Conservation (phyloP, 495 filamentous ascomycete species). For the Aspergillus diversus region DNA sequence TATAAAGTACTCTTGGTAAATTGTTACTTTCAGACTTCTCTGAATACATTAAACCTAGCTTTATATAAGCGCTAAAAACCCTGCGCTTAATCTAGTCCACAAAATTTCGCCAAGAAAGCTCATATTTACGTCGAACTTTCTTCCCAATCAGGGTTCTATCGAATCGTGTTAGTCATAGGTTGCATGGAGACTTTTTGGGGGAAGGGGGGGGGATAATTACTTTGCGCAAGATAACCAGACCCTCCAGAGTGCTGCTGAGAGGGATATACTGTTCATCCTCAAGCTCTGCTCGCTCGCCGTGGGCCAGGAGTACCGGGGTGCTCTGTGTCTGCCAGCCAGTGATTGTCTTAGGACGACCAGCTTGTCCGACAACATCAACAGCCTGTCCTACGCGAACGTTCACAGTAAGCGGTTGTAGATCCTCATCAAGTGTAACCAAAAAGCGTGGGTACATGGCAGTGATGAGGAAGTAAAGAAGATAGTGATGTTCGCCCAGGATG, state of each 20-base stretch:
- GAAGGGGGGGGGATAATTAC: conserved; percentile 55
- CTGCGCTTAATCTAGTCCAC: conserved; percentile 25
- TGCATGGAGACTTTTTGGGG: not conserved
- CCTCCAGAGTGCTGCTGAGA: conserved; percentile 88
- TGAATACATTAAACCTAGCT: conserved; percentile 47
- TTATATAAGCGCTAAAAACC: conserved; percentile 30
- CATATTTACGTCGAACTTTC: conserved; percentile 40
- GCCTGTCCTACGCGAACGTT: conserved; percentile 97
- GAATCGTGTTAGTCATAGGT: conserved; percentile 29
- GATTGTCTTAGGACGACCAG: conserved; percentile 96
- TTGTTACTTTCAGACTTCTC: conserved; percentile 37
- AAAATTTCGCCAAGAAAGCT: conserved; percentile 28
- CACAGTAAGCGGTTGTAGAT: conserved; percentile 89
- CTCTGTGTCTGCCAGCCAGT: conserved; percentile 99
- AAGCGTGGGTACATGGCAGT: conserved; percentile 98
- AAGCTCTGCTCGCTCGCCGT: conserved; percentile 93
- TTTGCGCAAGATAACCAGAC: conserved; percentile 95
- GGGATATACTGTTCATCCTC: conserved; percentile 97
- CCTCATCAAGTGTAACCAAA: conserved; percentile 93
- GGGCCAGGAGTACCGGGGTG: conserved; percentile 88
- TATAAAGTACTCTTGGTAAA: conserved; percentile 5
- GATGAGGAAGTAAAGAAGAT: conserved; percentile 95
- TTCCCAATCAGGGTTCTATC: conserved; percentile 58
- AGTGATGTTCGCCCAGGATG: conserved; percentile 85
- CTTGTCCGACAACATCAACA: conserved; percentile 97